These are phyloP conservation scores for Candida sonorensis DNA, from an alignment of 805 yeast genomes.

Conservation along the genomic window DNA sequence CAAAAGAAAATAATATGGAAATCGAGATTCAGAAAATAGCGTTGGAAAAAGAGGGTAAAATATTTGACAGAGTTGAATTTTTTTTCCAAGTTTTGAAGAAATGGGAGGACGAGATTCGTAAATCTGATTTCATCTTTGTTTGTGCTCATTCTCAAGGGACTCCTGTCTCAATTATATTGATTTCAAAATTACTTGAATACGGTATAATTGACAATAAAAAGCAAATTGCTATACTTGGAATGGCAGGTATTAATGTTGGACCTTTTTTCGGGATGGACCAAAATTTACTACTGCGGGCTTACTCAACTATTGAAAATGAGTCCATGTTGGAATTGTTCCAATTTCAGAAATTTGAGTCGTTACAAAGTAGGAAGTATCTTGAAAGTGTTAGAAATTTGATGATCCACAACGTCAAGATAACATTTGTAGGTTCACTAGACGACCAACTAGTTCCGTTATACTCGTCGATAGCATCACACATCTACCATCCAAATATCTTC, in stretches of 20 bases:
- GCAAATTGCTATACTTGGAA: slow-evolving; percentile 68
- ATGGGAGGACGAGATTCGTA: slow-evolving; percentile 40
- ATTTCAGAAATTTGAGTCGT: slow-evolving; percentile 69
- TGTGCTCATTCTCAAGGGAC: slow-evolving; percentile 97
- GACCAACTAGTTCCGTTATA: slow-evolving; percentile 93
- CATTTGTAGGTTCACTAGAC: slow-evolving; percentile 83
- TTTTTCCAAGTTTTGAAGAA: slow-evolving; percentile 66
- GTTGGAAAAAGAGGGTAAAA: slow-evolving; percentile 87
- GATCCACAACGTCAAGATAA: slow-evolving; percentile 64
- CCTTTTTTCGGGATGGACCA: slow-evolving; percentile 91
- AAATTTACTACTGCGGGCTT: slow-evolving; percentile 75
- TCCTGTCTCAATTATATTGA: slow-evolving; percentile 76
- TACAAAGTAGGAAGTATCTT: slow-evolving; percentile 64
- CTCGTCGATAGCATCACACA: slow-evolving; percentile 76
- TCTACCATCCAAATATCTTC: slow-evolving; percentile 83
- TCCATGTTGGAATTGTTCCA: slow-evolving; percentile 83
- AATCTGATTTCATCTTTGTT: slow-evolving; percentile 80
- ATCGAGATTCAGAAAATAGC: slow-evolving; percentile 83
- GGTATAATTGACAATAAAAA: slow-evolving; percentile 40
- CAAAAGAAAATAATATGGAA: slow-evolving; percentile 34
- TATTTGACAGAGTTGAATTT: slow-evolving; percentile 77
- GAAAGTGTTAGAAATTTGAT: slow-evolving; percentile 62
- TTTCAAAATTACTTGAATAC: slow-evolving; percentile 65
- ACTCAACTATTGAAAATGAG: slow-evolving; percentile 83
- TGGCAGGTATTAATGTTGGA: slow-evolving; percentile 96